Percentiles rank a stretch among this genome's conserved stretches.
phyloP scores from a whole-genome alignment of 805 yeast species.

The Sugiyamaella marilandica region DNA sequence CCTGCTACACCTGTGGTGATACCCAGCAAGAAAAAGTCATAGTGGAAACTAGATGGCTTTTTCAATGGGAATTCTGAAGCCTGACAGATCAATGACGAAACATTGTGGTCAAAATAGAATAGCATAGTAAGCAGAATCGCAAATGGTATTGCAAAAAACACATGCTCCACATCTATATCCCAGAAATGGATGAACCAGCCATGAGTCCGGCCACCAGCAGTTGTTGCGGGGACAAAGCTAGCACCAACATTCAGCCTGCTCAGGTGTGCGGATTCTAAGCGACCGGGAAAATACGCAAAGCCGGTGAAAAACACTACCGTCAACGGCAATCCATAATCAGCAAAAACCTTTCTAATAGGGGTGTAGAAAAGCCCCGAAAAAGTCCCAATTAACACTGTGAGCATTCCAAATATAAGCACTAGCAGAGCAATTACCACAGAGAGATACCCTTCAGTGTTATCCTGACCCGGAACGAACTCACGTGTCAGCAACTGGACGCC shows the following conservation, averaged over 20 bases:
- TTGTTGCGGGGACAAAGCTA: slow-evolving; percentile 68
- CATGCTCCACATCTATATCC: slow-evolving; percentile 66
- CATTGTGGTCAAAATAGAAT: slow-evolving; percentile 94
- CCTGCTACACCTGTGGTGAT: slow-evolving; percentile 85
- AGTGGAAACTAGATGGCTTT: slow-evolving; percentile 89
- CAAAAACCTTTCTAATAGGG: slow-evolving; percentile 59
- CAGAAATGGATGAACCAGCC: slow-evolving; percentile 82
- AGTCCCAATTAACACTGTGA: slow-evolving; percentile 53
- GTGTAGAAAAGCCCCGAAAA: slow-evolving; percentile 58
- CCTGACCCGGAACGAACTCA: slow-evolving; percentile 52
- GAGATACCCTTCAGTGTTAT: slow-evolving; percentile 56
- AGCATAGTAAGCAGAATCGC: slow-evolving; percentile 77
- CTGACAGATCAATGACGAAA: slow-evolving; percentile 90
- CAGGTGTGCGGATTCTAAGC: slow-evolving; percentile 51
- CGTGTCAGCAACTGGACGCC: slow-evolving; percentile 76
- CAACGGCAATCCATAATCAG: slow-evolving; percentile 82
- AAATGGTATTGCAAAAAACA: slow-evolving; percentile 89
- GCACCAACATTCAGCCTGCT: slow-evolving; percentile 62
- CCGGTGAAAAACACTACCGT: slow-evolving; percentile 88
- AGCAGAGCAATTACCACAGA: slow-evolving; percentile 67
- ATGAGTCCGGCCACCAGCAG: slow-evolving; percentile 33
- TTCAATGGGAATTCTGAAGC: slow-evolving; percentile 70
- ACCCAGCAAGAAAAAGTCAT: slow-evolving; percentile 83
- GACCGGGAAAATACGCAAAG: slow-evolving; percentile 86
- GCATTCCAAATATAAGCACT: slow-evolving; percentile 76